Percentiles rank a stretch among this genome's conserved stretches.
These are phyloP conservation scores for Tulasnella sp. DNA, from an alignment of 768 basidiomycete genomes.

Conservation along the genomic window DNA sequence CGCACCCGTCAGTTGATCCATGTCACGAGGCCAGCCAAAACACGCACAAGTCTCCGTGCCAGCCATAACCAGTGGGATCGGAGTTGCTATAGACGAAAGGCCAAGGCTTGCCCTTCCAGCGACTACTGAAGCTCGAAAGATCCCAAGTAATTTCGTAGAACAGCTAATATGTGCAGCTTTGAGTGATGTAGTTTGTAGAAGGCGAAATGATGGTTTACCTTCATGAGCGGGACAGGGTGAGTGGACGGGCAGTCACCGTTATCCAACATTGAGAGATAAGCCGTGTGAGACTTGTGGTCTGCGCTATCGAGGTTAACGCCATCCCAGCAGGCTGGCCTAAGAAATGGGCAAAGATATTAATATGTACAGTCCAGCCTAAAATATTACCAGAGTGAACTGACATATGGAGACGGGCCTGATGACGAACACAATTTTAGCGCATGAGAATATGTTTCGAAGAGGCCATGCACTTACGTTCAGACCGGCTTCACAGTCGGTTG, in stretches of 20 bases:
- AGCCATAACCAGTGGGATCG: constrained; percentile 15
- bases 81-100: constrained; percentile 15
- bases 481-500: constrained; percentile 32
- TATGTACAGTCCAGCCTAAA: neutral
- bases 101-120: constrained; percentile 13
- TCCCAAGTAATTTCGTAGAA: constrained; percentile 17
- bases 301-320: constrained; percentile 32
- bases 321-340: constrained; percentile 12
- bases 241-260: constrained; percentile 10
- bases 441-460: neutral
- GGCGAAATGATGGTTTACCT: neutral
- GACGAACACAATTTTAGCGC: neutral
- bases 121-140: neutral
- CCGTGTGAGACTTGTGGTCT: constrained; percentile 19
- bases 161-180: neutral
- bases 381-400: neutral
- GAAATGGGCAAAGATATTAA: neutral
- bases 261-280: constrained; percentile 8
- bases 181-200: neutral
- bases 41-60: constrained; percentile 18
- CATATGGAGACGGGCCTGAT: neutral
- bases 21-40: no score
- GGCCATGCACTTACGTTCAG: constrained; percentile 26
- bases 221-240: constrained; percentile 12
- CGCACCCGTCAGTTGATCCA: no score